Conservation (phyloP, 805 yeast species). For the Teunomyces atbi region DNA sequence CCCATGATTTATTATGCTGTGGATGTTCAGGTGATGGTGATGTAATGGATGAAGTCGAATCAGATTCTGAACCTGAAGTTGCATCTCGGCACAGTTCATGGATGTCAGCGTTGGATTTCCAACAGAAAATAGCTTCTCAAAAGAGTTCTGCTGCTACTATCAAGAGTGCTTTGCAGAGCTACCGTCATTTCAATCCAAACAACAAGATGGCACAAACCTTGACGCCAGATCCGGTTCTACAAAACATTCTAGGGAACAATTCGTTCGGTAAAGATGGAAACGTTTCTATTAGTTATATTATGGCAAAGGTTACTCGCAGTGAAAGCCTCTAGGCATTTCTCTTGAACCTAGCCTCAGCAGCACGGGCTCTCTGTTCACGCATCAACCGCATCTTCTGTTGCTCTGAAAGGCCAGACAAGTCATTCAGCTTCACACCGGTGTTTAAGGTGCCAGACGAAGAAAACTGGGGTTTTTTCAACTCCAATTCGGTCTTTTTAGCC, state of each 20-base stretch:
- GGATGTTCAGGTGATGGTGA: slow-evolving; percentile 56
- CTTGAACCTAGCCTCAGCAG: slow-evolving; percentile 82
- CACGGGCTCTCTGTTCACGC: slow-evolving; percentile 94
- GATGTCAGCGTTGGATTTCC: slow-evolving; percentile 56
- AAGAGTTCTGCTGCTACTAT: slow-evolving; percentile 35
- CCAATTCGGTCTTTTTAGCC: slow-evolving; percentile 41
- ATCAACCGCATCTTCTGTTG: slow-evolving; percentile 75
- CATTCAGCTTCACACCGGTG: slow-evolving; percentile 28
- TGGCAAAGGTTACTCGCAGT: slow-evolving; percentile 33
- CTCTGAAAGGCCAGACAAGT: slow-evolving; percentile 61
- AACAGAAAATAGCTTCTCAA: slow-evolving; percentile 28
- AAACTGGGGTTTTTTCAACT: slow-evolving; percentile 32
- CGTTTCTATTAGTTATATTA: slow-evolving; percentile 35
- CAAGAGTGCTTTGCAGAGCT: slow-evolving; percentile 58
- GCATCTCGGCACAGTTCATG: slow-evolving; percentile 27
- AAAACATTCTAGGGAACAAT: slow-evolving; percentile 21
- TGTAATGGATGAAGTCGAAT: slow-evolving; percentile 4
- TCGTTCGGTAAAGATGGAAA: slow-evolving; percentile 15
- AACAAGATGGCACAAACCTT: background rate
- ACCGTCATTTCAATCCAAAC: slow-evolving; percentile 59
- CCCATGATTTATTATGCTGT: slow-evolving; percentile 76
- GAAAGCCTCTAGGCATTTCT: slow-evolving; percentile 8
- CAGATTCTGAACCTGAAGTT: slow-evolving; percentile 10
- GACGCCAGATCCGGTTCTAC: slow-evolving; percentile 28
- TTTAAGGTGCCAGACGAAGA: slow-evolving; percentile 34